Evolutionary conservation across 2,329 filamentous ascomycete species (phyloP).

Genomic region (Penicillium sp.): DNA sequence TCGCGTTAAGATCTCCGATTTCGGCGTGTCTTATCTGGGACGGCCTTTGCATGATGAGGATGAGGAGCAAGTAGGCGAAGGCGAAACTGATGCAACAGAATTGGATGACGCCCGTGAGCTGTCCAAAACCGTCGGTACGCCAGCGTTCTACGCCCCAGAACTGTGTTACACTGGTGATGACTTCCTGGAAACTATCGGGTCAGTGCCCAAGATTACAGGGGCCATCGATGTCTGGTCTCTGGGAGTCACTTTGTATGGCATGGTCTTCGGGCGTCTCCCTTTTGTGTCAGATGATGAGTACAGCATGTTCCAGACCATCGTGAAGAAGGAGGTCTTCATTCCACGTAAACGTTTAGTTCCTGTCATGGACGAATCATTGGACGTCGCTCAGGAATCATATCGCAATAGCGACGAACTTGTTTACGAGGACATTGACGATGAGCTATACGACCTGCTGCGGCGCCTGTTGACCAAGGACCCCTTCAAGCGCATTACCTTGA

Average conservation of each 20-base stretch:
- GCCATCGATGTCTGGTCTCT: slow-evolving; percentile 98
- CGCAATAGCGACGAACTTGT: slow-evolving; percentile 74
- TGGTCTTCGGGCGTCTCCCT: slow-evolving; percentile 90
- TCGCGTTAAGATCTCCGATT: slow-evolving; percentile 96
- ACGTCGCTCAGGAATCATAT: slow-evolving; percentile 47
- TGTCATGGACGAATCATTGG: slow-evolving; percentile 50
- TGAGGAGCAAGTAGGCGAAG: slow-evolving; percentile 73
- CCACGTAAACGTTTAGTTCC: slow-evolving; percentile 79
- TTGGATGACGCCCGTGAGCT: slow-evolving; percentile 92
- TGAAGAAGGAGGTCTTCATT: slow-evolving; percentile 88
- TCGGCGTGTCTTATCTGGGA: slow-evolving; percentile 96
- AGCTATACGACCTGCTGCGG: slow-evolving; percentile 73
- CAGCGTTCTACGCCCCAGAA: slow-evolving; percentile 96
- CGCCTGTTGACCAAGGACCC: slow-evolving; percentile 88
- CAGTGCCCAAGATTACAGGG: slow-evolving; percentile 72
- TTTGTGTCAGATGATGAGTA: slow-evolving; percentile 92
- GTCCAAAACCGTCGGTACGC: slow-evolving; percentile 97
- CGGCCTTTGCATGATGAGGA: slow-evolving; percentile 82
- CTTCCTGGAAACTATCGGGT: slow-evolving; percentile 54
- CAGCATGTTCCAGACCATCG: slow-evolving; percentile 87
- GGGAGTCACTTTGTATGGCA: slow-evolving; percentile 91
- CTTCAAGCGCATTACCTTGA: slow-evolving; percentile 79
- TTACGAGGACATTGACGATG: slow-evolving; percentile 83
- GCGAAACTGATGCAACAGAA: slow-evolving; percentile 80
- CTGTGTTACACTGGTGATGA: slow-evolving; percentile 84